A percentile compares a stretch with the other conserved stretches of the same genome.
phyloP scores from a whole-genome alignment of 2,329 filamentous ascomycete genomes.

The Coniochaeta prunicola region DNA sequence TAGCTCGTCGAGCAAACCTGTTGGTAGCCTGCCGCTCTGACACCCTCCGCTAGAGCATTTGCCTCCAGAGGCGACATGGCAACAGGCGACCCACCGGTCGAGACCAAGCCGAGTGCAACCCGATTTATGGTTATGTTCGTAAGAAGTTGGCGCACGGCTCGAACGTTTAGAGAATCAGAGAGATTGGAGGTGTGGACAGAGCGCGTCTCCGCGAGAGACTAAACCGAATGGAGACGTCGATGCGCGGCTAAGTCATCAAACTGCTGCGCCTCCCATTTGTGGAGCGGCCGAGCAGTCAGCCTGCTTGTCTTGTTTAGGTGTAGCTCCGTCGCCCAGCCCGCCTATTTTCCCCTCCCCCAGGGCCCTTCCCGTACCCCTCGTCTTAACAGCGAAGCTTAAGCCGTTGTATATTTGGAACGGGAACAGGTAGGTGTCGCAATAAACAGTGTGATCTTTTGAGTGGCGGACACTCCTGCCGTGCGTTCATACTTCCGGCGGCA shows the following conservation, averaged over 20 bases:
- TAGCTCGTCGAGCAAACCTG: neutral
- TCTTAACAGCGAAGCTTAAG: neutral
- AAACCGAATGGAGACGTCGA: neutral
- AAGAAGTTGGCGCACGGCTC: neutral
- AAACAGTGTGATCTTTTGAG: neutral
- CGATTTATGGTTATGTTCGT: neutral
- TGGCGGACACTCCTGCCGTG: neutral
- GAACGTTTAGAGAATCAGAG: neutral
- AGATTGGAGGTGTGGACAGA: neutral
- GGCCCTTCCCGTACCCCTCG: neutral
- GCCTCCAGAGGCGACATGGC: neutral
- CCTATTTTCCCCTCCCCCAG: neutral
- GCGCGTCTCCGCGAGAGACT: neutral
- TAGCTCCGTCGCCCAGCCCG: neutral
- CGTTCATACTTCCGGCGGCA: neutral
- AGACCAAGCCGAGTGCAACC: neutral
- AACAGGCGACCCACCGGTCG: neutral
- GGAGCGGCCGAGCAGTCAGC: neutral
- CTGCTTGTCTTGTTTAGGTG: neutral
- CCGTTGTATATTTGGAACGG: neutral
- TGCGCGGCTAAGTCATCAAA: conserved; percentile 3
- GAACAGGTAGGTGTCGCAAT: neutral
- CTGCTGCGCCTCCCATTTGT: conserved; percentile 1
- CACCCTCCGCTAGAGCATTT: neutral
- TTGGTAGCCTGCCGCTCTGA: neutral